Conservation (phyloP, 345 rosid species). For the Syzygium jambos region DNA sequence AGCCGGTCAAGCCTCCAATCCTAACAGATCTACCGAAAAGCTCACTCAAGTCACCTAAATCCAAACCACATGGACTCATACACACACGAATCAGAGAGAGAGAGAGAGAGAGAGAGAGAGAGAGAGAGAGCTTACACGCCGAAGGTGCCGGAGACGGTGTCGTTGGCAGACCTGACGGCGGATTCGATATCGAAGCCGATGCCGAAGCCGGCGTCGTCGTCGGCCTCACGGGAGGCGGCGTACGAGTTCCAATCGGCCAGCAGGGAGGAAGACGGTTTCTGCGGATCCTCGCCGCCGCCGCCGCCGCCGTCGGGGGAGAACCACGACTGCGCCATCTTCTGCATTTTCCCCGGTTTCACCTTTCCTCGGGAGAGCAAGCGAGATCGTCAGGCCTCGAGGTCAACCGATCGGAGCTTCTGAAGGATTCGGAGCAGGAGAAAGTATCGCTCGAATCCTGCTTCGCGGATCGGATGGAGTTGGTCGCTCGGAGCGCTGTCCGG, state of each 20-base stretch:
- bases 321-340: constrained; percentile 54
- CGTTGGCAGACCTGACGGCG: constrained; percentile 77
- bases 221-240: constrained; percentile 46
- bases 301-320: constrained; percentile 27
- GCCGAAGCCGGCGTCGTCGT: constrained; percentile 22
- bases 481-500: not conserved
- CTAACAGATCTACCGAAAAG: not conserved
- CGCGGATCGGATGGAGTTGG: not conserved
- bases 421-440: not conserved
- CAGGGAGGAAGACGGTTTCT: constrained; percentile 33
- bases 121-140: constrained; percentile 38
- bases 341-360: not conserved
- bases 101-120: not conserved
- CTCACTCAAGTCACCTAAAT: not conserved
- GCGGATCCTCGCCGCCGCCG: constrained; percentile 9
- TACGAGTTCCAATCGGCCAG: constrained; percentile 83
- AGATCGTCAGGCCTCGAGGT: not conserved
- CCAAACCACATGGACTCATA: not conserved
- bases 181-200: constrained; percentile 71
- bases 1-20: not conserved
- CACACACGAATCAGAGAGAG: not conserved
- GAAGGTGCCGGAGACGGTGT: constrained; percentile 73
- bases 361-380: not conserved
- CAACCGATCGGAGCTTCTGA: not conserved
- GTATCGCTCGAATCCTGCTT: not conserved